Evolutionary conservation across 306 rosid species (phyloP).

Genomic region (Gastrolobium bilobum): DNA sequence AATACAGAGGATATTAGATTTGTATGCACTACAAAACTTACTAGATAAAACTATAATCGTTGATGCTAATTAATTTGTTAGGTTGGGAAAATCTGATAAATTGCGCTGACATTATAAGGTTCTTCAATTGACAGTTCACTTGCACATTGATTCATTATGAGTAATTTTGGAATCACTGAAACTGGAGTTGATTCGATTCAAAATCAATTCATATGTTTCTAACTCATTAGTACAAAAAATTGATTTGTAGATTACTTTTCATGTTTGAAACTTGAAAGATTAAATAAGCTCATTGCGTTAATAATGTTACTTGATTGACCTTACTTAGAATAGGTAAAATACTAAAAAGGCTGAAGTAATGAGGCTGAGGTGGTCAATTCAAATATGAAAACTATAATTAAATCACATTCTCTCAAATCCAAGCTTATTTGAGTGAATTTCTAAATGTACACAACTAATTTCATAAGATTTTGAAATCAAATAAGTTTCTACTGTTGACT

Average conservation of each 20-base stretch:
- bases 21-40: neutral
- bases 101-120: neutral
- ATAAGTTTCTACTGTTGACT: neutral
- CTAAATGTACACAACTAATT: neutral
- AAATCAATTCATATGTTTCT: neutral
- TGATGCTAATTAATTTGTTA: neutral
- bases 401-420: neutral
- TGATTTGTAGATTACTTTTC: neutral
- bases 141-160: neutral
- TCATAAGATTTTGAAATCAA: neutral
- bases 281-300: neutral
- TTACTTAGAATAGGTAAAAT: neutral
- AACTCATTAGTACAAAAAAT: neutral
- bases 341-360: neutral
- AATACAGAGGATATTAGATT: neutral
- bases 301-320: neutral
- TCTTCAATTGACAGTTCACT: constrained; percentile 7
- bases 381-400: neutral
- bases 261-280: neutral
- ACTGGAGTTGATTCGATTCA: neutral
- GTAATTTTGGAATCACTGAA: neutral
- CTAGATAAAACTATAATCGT: neutral
- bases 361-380: neutral
- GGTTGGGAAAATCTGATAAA: constrained; percentile 7
- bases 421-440: neutral